Base-by-base conservation (phyloP, 257 asterid genomes). In the Nicotiana obtusifolia region DNA sequence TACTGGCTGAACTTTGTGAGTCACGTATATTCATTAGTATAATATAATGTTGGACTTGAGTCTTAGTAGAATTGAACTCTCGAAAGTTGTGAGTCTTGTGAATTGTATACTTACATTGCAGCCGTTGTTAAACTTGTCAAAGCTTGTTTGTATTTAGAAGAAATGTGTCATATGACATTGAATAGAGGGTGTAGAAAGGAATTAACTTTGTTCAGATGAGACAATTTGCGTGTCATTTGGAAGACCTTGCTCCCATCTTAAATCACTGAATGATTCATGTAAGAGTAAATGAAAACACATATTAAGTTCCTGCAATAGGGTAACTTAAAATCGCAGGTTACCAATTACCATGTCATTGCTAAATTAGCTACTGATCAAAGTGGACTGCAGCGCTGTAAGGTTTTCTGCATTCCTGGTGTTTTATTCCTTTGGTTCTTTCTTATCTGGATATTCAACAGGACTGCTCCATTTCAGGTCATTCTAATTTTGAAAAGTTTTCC, bases 301-400 rank as follows among this genome's bases (percentile, higher is more conserved):
- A 33, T 5, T 0, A 0, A 35, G 41, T 35, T 35, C 41, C 41
- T 5, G 7, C 41, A 35, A 35, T 35, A 7, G 8, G 1, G 41
- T 35, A 35, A 35, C 13, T 8, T n/a, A 7, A 57, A 35, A 33
- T 75, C 41, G 77, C 91, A 95, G 99, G 98, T 95, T 22, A 95
- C 99, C 7, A 93, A 95, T 80, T 93, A 92, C 82, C 98, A 95
- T 52, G 98, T 95, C 20, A 84, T 95, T 64, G 89, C 97, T 77
- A 91, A 93, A 83, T 80, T 95, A 88, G 95, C 94, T 57, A 89
- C 97, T 10, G 98, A 93, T 64, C 82, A 28, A 65, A 91, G 89
- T 79, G 97, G 97, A 82, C 89, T 90, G 81, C 99, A 89, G 86
- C 91, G 89, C 85, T 95, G 99, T 91, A 92, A 92, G 98, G 99